Evolutionary conservation across 164 flowering plant genomes (phyloP).

Genomic region (Amborella trichopoda): DNA sequence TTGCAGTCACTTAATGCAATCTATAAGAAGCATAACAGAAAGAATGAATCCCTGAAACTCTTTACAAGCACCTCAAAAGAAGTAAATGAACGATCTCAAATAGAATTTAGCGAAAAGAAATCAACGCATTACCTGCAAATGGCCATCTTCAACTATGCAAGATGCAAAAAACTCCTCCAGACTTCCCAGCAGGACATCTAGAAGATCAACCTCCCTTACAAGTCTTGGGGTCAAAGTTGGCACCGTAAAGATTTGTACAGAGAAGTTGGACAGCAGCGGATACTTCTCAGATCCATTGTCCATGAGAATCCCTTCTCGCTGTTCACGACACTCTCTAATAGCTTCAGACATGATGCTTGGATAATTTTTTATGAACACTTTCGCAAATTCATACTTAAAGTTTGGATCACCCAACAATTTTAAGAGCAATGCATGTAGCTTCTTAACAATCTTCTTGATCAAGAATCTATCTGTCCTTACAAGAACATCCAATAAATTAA

Average conservation of each 20-base stretch:
- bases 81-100: too few species aligned
- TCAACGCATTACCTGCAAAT: constrained; percentile 68
- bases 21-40: too few species aligned
- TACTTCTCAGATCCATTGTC: constrained; percentile 24
- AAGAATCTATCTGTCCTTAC: constrained; percentile 71
- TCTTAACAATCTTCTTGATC: constrained; percentile 24
- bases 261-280: constrained; percentile 55
- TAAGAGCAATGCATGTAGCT: constrained; percentile 74
- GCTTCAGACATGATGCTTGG: constrained; percentile 51
- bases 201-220: constrained; percentile 74
- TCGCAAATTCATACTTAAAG: constrained; percentile 87
- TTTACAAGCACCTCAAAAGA: too few species aligned
- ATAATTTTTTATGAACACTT: constrained; percentile 59
- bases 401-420: constrained; percentile 82
- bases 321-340: constrained; percentile 33
- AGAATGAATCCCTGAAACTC: too few species aligned
- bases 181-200: constrained; percentile 55
- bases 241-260: constrained; percentile 92
- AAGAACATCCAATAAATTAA: constrained; percentile 58
- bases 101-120: too few species aligned
- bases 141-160: constrained; percentile 66
- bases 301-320: constrained; percentile 1
- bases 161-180: constrained; percentile 51
- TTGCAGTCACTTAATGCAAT: too few species aligned
- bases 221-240: constrained; percentile 79